Evolutionary conservation across 1,284 basidiomycete genomes (phyloP), one percentile per base, ranked within the genome.

Genomic region (Puccinia novopanici): DNA sequence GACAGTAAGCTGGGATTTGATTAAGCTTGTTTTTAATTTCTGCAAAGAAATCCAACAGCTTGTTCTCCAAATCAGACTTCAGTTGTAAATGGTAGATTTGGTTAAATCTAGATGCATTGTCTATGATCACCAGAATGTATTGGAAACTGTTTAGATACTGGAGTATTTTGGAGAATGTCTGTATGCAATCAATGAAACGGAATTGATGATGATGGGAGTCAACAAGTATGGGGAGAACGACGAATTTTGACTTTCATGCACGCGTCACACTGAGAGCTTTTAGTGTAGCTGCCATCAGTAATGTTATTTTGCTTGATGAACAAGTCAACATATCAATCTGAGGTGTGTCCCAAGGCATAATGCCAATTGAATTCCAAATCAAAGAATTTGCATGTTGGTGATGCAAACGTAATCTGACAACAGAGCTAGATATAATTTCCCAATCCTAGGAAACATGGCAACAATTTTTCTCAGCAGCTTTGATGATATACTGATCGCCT

Each of bases 11-110:
- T 2, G 70, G 70, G 12, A 24, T 19, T 2, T 24, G 12, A 13
- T 72, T n/a, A n/a, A 72, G 5, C 9, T 72, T 52, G 27, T 72
- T 72, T 34, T 55, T 72, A 0, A 54, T 6, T 55, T 72, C 37
- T 17, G n/a, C 27, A 27, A 72, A 52, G 19, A 52, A 72, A 3
- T 13, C 27, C 15, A 72, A 12, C 0, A 72, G 9, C 40, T 42
- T 55, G 2, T 3, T 22, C 19, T 52, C 50, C 1, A 13, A 52
- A 13, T 72, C 52, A 10, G 52, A 72, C 30, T 61, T 61, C 15
- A 30, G 2, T 15, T 71, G 52, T 22, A 34, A 27, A n/a, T 34
- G 34, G 48, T 71, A 71, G 3, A 71, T 34, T 48, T 17, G 68
- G 24, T 71, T 71, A 27, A 52, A 71, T 9, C 68, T 17, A 9